phyloP scores from a whole-genome alignment of 2,329 filamentous ascomycete genomes.

The Sclerotinia borealis region DNA sequence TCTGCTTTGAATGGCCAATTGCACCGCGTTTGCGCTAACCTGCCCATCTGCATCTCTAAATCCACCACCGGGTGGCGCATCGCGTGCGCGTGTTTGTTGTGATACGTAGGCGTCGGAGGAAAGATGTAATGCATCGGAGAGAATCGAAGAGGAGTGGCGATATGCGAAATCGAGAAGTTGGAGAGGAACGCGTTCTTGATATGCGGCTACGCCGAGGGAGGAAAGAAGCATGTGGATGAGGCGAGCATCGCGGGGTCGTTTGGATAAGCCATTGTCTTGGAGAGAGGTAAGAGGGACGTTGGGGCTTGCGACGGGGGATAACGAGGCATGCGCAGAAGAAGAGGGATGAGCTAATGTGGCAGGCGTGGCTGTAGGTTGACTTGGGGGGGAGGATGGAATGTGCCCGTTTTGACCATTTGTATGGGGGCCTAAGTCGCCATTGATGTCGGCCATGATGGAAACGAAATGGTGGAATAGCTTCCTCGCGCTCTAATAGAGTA shows the following conservation, averaged over 20 bases:
- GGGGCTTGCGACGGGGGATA: conserved; percentile 20
- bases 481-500: background rate
- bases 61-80: conserved; percentile 30
- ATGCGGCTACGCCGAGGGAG: conserved; percentile 70
- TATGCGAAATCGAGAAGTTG: conserved; percentile 84
- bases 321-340: conserved; percentile 9
- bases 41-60: conserved; percentile 32
- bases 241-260: conserved; percentile 69
- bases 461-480: background rate
- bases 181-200: conserved; percentile 76
- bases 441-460: conserved; percentile 29
- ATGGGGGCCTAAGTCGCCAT: conserved; percentile 37
- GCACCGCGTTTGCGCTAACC: conserved; percentile 60
- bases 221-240: conserved; percentile 75
- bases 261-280: conserved; percentile 32
- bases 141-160: conserved; percentile 67
- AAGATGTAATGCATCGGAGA: conserved; percentile 65
- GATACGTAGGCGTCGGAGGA: conserved; percentile 60
- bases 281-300: conserved; percentile 30
- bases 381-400: conserved; percentile 20
- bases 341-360: conserved; percentile 21
- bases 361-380: conserved; percentile 27
- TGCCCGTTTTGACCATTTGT: conserved; percentile 54
- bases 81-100: conserved; percentile 31
- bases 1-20: conserved; percentile 65